A percentile compares a stretch with the other conserved stretches of the same genome.
phyloP scores from a whole-genome alignment of 2,329 filamentous ascomycete genomes.

The Ploettnerulaceae sp. region DNA sequence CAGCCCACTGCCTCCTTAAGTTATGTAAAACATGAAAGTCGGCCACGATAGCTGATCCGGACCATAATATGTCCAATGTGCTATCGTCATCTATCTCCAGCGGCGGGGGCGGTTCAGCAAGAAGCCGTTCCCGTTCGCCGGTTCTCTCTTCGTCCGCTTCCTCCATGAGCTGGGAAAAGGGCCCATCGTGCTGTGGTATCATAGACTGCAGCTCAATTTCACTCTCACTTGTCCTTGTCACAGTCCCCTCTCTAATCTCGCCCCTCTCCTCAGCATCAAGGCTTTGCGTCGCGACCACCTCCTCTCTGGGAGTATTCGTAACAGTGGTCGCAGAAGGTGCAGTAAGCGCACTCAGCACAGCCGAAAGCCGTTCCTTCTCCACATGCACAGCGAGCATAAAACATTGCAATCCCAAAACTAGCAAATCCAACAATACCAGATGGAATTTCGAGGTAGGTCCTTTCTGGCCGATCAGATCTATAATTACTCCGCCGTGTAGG shows the following conservation, averaged over 20 bases:
- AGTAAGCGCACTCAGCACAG: constrained; percentile 19
- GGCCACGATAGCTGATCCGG: constrained; percentile 30
- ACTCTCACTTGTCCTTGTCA: constrained; percentile 14
- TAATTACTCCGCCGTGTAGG: constrained; percentile 60
- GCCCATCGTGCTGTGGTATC: constrained; percentile 6
- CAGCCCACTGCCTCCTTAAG: constrained; percentile 29
- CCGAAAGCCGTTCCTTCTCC: constrained; percentile 52
- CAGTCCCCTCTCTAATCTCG: constrained; percentile 24
- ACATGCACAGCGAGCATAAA: constrained; percentile 60
- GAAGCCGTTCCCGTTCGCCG: constrained; percentile 22
- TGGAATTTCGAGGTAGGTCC: constrained; percentile 53
- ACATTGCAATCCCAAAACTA: constrained; percentile 54
- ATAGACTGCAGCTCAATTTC: constrained; percentile 32
- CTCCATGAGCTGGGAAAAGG: neutral
- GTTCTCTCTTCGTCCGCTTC: constrained; percentile 15
- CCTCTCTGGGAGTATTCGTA: constrained; percentile 14
- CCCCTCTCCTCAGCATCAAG: constrained; percentile 34
- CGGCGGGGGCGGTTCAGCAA: constrained; percentile 23
- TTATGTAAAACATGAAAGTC: constrained; percentile 34
- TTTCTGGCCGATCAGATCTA: constrained; percentile 64
- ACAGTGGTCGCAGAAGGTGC: constrained; percentile 7
- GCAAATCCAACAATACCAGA: constrained; percentile 51
- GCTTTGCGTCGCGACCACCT: constrained; percentile 24
- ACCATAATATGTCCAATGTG: constrained; percentile 32
- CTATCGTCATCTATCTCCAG: constrained; percentile 22